Percentiles rank a stretch among this genome's conserved stretches.
phyloP scores from a whole-genome alignment of 306 rosid genomes.

The Casuarina glauca region DNA sequence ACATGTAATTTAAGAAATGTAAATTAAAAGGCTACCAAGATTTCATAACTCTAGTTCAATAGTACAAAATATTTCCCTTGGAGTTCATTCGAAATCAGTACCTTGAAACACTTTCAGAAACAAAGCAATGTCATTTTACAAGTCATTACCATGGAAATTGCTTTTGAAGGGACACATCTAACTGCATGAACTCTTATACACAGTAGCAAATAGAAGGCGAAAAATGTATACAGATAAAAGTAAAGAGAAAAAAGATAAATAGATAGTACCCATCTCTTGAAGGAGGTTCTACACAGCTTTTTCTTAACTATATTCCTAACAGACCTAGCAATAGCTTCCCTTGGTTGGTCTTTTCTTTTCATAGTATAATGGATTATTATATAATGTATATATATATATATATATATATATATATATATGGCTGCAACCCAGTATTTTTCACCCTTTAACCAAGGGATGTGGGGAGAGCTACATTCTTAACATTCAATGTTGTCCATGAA shows the following conservation, averaged over 20 bases:
- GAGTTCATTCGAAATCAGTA: neutral
- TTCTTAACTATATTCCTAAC: neutral
- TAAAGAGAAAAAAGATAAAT: neutral
- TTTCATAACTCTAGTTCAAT: neutral
- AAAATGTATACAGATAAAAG: neutral
- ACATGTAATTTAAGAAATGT: neutral
- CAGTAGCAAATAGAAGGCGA: neutral
- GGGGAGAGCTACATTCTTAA: neutral
- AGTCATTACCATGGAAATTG: neutral
- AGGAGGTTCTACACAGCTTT: neutral
- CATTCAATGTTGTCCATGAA: neutral
- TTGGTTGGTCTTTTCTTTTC: neutral
- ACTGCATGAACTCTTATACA: neutral
- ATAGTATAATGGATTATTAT: neutral
- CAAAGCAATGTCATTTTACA: neutral
- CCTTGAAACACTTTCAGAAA: neutral
- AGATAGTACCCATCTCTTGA: neutral
- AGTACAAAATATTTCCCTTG: neutral
- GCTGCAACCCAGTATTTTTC: neutral
- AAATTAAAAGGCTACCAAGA: neutral
- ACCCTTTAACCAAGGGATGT: neutral
- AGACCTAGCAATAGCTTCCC: constrained; percentile 3
- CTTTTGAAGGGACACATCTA: neutral
- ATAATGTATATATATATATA: neutral
- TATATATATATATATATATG: neutral